phyloP scores from a whole-genome alignment of 2,329 filamentous ascomycete species.

The Alternaria sp. region DNA sequence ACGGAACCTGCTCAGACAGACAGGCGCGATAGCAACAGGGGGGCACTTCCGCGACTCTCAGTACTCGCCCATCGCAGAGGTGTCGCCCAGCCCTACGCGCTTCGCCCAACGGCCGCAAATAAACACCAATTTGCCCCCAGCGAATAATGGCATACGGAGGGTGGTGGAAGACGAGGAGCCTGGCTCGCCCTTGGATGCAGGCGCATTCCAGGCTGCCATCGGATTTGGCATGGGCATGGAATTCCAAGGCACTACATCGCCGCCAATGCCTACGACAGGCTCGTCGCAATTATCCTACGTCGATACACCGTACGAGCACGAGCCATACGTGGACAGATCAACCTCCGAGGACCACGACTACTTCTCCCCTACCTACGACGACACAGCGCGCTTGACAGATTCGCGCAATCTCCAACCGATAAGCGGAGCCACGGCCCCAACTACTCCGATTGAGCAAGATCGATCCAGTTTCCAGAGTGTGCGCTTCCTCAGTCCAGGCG shows the following conservation, averaged over 20 bases:
- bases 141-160: slow-evolving; percentile 34
- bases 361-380: slow-evolving; percentile 62
- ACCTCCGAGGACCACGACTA: slow-evolving; percentile 65
- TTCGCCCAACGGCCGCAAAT: slow-evolving; percentile 40
- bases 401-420: slow-evolving; percentile 64
- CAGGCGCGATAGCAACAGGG: slow-evolving; percentile 53
- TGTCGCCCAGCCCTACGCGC: slow-evolving; percentile 59
- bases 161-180: slow-evolving; percentile 49
- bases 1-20: slow-evolving; percentile 56
- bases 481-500: slow-evolving; percentile 58
- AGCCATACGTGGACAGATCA: slow-evolving; percentile 46
- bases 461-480: slow-evolving; percentile 64
- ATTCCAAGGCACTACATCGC: slow-evolving; percentile 53
- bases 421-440: slow-evolving; percentile 56
- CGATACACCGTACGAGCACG: slow-evolving; percentile 25
- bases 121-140: slow-evolving; percentile 46
- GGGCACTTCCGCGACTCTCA: slow-evolving; percentile 51
- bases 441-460: slow-evolving; percentile 51
- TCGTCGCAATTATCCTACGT: slow-evolving; percentile 61
- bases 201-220: slow-evolving; percentile 60
- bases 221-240: slow-evolving; percentile 57
- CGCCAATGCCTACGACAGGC: slow-evolving; percentile 33
- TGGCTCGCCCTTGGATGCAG: slow-evolving; percentile 55
- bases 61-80: slow-evolving; percentile 63
- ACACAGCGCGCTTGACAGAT: slow-evolving; percentile 69